Percentiles rank a stretch among this genome's conserved stretches.
These are phyloP conservation scores for Zygotorulaspora sp. DNA, from an alignment of 805 yeast species.

Conservation along the genomic window DNA sequence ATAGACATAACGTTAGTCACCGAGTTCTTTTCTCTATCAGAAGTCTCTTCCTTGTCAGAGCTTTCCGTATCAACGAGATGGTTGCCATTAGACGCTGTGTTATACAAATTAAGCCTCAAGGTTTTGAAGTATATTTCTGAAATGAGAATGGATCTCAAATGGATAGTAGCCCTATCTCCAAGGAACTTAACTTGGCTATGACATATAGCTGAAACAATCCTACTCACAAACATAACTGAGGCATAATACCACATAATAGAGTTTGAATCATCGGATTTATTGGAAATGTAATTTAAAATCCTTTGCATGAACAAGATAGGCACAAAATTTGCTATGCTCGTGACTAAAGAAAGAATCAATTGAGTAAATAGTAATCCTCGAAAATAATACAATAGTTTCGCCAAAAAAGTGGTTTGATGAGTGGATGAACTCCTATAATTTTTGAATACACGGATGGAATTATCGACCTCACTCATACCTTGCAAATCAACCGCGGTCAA, in stretches of 20 bases:
- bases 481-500: background rate
- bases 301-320: conserved; percentile 1
- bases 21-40: background rate
- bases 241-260: conserved; percentile 2
- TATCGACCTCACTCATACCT: background rate
- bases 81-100: too few relatives aligned
- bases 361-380: background rate
- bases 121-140: conserved; percentile 3
- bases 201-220: conserved; percentile 1
- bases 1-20: conserved; percentile 3
- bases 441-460: background rate
- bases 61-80: background rate
- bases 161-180: conserved; percentile 4
- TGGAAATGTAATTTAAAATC: background rate
- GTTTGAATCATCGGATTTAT: conserved; percentile 1
- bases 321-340: background rate
- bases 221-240: conserved; percentile 1
- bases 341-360: background rate
- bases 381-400: background rate
- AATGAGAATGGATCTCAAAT: conserved; percentile 2
- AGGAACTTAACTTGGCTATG: conserved; percentile 1
- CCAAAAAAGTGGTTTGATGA: background rate
- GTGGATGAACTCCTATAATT: background rate
- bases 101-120: conserved; percentile 1
- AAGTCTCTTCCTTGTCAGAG: too few relatives aligned